phyloP scores from a whole-genome alignment of 2,329 filamentous ascomycete species.

The Pseudogymnoascus sp. region DNA sequence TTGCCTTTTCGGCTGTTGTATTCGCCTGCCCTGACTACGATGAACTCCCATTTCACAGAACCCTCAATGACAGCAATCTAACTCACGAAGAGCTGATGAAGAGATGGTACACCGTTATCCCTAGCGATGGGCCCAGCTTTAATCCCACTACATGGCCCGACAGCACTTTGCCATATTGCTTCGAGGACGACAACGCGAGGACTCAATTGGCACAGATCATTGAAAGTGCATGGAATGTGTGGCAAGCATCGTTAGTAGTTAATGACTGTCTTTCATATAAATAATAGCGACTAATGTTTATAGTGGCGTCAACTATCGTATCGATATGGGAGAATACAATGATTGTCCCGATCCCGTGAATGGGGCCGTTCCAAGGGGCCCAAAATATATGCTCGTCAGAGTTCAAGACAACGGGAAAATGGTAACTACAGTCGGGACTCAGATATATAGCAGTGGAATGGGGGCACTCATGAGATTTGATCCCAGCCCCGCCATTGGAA shows the following conservation, averaged over 20 bases:
- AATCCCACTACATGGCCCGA: neutral
- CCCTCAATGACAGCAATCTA: neutral
- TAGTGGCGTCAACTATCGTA: conserved; percentile 6
- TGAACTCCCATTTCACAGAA: neutral
- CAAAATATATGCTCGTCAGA: conserved; percentile 2
- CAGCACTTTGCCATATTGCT: conserved; percentile 7
- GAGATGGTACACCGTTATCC: neutral
- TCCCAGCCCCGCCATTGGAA: neutral
- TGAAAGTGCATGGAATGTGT: neutral
- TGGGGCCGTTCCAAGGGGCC: neutral
- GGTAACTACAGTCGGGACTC: neutral
- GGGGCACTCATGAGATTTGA: neutral
- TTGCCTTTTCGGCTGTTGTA: neutral
- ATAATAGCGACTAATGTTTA: neutral
- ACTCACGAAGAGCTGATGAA: neutral
- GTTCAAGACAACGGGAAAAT: neutral
- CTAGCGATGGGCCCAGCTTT: neutral
- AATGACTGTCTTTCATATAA: neutral
- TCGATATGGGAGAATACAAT: conserved; percentile 10
- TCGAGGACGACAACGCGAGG: neutral
- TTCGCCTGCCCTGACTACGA: conserved; percentile 3
- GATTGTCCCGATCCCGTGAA: neutral
- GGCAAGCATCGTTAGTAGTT: conserved; percentile 1
- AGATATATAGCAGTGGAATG: neutral
- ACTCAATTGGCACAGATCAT: neutral